Conservation (phyloP, 2,329 filamentous ascomycete species). For the Hirsutella thompsonii region DNA sequence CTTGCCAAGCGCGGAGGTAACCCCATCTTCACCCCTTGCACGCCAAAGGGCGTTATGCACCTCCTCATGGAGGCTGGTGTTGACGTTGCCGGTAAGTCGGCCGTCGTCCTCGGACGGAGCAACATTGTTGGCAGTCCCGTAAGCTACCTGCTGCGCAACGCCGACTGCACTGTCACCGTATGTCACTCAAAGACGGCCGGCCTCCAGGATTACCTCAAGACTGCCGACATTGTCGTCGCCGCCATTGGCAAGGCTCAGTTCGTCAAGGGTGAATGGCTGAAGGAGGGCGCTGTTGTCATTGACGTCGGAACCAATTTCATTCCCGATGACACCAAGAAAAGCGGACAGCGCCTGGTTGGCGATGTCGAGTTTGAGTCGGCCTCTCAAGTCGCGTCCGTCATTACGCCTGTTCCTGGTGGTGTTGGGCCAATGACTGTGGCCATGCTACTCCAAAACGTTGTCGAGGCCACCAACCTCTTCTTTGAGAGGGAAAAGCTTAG, state of each 20-base stretch:
- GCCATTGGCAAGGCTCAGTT: slow-evolving; percentile 82
- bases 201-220: slow-evolving; percentile 61
- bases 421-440: slow-evolving; percentile 98
- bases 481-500: slow-evolving; percentile 75
- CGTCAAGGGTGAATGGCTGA: slow-evolving; percentile 91
- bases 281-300: slow-evolving; percentile 88
- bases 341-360: slow-evolving; percentile 80
- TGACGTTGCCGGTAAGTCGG: slow-evolving; percentile 76
- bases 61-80: slow-evolving; percentile 75
- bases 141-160: slow-evolving; percentile 88
- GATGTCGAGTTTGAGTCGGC: slow-evolving; percentile 90
- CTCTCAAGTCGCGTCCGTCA: slow-evolving; percentile 73
- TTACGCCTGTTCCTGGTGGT: slow-evolving; percentile 92
- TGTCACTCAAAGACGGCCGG: slow-evolving; percentile 83
- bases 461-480: slow-evolving; percentile 69
- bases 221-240: slow-evolving; percentile 80
- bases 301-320: slow-evolving; percentile 98
- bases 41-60: slow-evolving; percentile 93
- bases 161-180: slow-evolving; percentile 90
- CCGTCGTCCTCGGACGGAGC: slow-evolving; percentile 86
- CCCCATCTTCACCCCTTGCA: slow-evolving; percentile 87
- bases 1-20: slow-evolving; percentile 87
- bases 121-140: slow-evolving; percentile 97
- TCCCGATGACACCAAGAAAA: slow-evolving; percentile 78
- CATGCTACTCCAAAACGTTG: slow-evolving; percentile 93